phyloP scores from a whole-genome alignment of 345 rosid genomes.

The Abelmoschus esculentus region DNA sequence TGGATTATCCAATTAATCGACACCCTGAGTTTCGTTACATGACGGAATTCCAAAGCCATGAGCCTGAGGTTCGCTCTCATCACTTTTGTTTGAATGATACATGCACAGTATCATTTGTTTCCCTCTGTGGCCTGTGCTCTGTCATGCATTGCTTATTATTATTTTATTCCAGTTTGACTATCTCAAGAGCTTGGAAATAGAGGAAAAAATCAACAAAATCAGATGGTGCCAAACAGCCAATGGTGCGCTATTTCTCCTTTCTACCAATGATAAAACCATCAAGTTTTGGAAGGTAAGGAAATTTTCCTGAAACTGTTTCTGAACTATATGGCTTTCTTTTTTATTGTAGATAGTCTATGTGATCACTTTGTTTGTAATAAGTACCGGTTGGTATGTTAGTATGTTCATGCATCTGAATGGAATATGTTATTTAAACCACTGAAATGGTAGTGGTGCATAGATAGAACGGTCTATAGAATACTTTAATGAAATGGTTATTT shows the following conservation, averaged over 20 bases:
- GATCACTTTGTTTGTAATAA: neutral
- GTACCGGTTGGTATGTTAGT: neutral
- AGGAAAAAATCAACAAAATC: slow-evolving; percentile 91
- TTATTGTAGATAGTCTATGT: neutral
- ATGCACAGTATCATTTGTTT: neutral
- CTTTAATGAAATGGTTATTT: neutral
- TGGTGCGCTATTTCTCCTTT: slow-evolving; percentile 51
- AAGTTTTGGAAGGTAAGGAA: slow-evolving; percentile 83
- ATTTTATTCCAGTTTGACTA: slow-evolving; percentile 65
- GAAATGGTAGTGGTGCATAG: neutral
- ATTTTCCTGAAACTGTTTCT: neutral
- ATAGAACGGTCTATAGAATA: neutral
- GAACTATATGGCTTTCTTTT: neutral
- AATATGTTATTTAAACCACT: neutral
- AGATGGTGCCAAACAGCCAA: slow-evolving; percentile 90
- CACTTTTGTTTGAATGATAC: neutral
- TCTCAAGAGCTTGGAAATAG: slow-evolving; percentile 95
- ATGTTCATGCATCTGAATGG: neutral
- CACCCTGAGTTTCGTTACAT: slow-evolving; percentile 87
- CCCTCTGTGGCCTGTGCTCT: neutral
- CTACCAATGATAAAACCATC: slow-evolving; percentile 79
- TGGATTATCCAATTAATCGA: slow-evolving; percentile 39
- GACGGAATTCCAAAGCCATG: slow-evolving; percentile 95
- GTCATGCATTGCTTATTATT: slow-evolving; percentile 11
- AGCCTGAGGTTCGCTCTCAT: slow-evolving; percentile 58